A percentile compares a stretch with the other conserved stretches of the same genome.
phyloP scores from a whole-genome alignment of 2,329 filamentous ascomycete genomes.

The Xylariaceae sp. region DNA sequence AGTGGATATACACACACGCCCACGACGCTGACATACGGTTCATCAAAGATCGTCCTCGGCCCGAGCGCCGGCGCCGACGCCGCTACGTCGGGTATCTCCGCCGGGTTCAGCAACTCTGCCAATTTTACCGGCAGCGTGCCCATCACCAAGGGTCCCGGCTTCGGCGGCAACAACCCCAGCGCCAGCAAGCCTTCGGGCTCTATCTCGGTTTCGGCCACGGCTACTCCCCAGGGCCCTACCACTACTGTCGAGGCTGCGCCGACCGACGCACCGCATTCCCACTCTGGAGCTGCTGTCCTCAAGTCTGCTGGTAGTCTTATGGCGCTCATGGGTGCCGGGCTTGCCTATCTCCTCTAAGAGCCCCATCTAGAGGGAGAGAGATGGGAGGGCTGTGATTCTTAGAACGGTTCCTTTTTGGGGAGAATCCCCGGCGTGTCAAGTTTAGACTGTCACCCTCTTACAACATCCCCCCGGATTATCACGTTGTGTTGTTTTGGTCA shows the following conservation, averaged over 20 bases:
- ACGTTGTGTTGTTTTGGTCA: no score
- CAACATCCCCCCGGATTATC: no score
- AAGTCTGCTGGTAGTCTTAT: constrained; percentile 20
- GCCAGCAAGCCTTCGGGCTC: background rate
- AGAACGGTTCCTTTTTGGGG: no score
- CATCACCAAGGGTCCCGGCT: background rate
- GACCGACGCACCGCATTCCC: constrained; percentile 9
- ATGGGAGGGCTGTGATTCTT: no score
- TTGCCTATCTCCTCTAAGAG: constrained; percentile 18
- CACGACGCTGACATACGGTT: constrained; percentile 12
- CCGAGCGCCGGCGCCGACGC: background rate
- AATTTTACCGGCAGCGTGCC: constrained; percentile 18
- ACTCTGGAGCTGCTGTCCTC: constrained; percentile 12
- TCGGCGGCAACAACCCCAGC: background rate
- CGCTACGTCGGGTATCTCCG: background rate
- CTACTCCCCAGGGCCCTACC: constrained; percentile 21
- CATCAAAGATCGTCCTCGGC: constrained; percentile 9
- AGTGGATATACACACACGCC: constrained; percentile 6
- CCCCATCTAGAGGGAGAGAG: background rate
- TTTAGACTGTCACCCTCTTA: no score
- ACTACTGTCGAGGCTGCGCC: constrained; percentile 16
- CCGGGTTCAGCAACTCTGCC: constrained; percentile 18
- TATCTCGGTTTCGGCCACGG: constrained; percentile 1
- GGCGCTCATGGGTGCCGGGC: constrained; percentile 18
- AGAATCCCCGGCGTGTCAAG: no score